Evolutionary conservation across 164 flowering plant species (phyloP), one percentile per base, ranked within the genome.

Genomic region (Stephania japonica): DNA sequence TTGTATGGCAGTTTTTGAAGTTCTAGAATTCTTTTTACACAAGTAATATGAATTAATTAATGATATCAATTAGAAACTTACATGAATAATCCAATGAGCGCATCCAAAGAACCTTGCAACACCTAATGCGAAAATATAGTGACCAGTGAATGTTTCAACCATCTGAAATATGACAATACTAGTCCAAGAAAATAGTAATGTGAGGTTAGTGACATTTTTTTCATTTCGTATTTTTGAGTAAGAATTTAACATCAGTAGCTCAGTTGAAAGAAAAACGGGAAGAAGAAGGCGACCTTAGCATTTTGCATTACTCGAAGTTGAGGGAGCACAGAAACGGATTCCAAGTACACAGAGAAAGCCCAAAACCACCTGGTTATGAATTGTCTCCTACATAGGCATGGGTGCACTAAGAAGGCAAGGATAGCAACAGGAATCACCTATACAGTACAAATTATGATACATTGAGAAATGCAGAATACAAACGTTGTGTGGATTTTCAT

Each of bases 91-190:
- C 80, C 98, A 94, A 76, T 89, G 88, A 69, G 94, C 94, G 26
- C 85, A 90, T 24, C 88, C 83, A 47, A 94, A 78, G 76, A 94
- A 90, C 81, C 98, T 86, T 23, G 97, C 84, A 67, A 92, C 73
- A 8, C 98, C 98, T 77, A 92, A 61, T n/a, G 98, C 98, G 81
- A 94, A 94, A 42, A 92, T 93, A 70, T 92, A 94, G 80, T 89
- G 94, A 6, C 86, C 91, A 2, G 98, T 92, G 75, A 90, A 90
- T 47, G 98, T 94, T 80, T 94, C 98, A 49, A 94, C 84, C 89
- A 90, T 90, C 98, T 91, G 88, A 44, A 76, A 69, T 2, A 32
- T 32, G 38, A 43, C 65, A 66, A 47, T 1, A 47, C 13, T 12
- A 23, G 42, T 1, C 19, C 7, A 24, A 68, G 11, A 5, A 61